Evolutionary conservation across 176 grass and related monocot genomes (phyloP).

Genomic region (Lolium rigidum): DNA sequence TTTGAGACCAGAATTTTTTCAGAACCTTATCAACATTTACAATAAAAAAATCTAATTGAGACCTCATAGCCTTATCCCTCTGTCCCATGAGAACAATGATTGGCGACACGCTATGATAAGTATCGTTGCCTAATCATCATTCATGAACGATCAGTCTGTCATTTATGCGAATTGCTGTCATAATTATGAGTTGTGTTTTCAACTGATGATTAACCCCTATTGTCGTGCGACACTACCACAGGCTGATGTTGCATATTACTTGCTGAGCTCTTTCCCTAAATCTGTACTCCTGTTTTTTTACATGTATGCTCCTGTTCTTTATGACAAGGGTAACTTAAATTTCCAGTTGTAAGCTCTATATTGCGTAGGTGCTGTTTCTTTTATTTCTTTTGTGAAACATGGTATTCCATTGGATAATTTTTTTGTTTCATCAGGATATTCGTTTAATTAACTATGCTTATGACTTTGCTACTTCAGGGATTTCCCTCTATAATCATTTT

Average conservation of each 20-base stretch:
- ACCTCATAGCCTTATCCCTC: neutral
- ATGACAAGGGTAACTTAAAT: slow-evolving; percentile 6
- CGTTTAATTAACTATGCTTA: neutral
- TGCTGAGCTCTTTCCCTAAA: neutral
- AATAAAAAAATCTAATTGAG: neutral
- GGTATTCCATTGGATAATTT: neutral
- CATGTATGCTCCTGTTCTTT: neutral
- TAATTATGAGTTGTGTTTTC: neutral
- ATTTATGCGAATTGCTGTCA: slow-evolving; percentile 8
- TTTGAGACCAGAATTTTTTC: slow-evolving; percentile 17
- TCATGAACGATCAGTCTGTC: neutral
- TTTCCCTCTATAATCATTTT: neutral
- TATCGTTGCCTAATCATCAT: slow-evolving; percentile 6
- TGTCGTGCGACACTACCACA: neutral
- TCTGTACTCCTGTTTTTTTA: neutral
- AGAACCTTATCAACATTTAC: slow-evolving; percentile 36
- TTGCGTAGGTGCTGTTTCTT: neutral
- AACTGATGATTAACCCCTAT: neutral
- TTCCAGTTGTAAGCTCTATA: slow-evolving; percentile 28
- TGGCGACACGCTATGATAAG: slow-evolving; percentile 24
- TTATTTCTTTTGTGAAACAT: slow-evolving; percentile 33
- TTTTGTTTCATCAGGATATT: slow-evolving; percentile 19
- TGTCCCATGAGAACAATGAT: slow-evolving; percentile 5
- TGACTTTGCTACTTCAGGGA: neutral
- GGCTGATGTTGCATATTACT: slow-evolving; percentile 12